These are phyloP conservation scores for Lentinula lateritia DNA, from an alignment of 768 basidiomycete species.

Conservation along the genomic window DNA sequence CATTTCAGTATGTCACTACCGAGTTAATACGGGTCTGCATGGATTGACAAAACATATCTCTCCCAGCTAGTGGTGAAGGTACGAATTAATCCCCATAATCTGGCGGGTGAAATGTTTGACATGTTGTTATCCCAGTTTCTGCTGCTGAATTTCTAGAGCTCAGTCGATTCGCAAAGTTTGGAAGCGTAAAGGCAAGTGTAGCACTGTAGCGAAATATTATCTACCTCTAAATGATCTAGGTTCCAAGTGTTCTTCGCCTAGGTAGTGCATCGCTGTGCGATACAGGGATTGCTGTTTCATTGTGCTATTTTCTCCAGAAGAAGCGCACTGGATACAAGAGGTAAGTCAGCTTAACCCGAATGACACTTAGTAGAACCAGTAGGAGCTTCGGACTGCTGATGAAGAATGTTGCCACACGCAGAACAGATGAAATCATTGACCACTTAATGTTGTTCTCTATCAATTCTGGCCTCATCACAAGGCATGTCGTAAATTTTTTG, in stretches of 20 bases:
- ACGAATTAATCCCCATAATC: not conserved
- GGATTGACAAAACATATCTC: not conserved
- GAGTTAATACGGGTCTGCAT: too few relatives aligned
- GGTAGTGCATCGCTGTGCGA: constrained; percentile 26
- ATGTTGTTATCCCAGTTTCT: constrained; percentile 14
- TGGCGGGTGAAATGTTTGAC: not conserved
- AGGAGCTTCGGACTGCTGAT: not conserved
- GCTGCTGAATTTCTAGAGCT: constrained; percentile 22
- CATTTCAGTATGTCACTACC: constrained; percentile 20
- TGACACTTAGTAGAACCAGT: not conserved
- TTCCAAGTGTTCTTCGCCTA: constrained; percentile 24
- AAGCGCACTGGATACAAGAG: constrained; percentile 27
- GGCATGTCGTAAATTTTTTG: constrained; percentile 10
- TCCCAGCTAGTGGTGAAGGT: constrained; percentile 26
- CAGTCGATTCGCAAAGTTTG: constrained; percentile 17
- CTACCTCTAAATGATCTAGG: constrained; percentile 7
- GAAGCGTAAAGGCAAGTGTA: constrained; percentile 20
- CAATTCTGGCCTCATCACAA: constrained; percentile 25
- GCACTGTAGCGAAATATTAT: not conserved
- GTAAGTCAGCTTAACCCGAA: constrained; percentile 10
- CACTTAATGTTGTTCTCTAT: constrained; percentile 26
- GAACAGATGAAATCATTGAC: constrained; percentile 28
- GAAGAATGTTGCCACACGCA: not conserved
- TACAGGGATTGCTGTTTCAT: constrained; percentile 23
- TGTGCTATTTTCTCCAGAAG: constrained; percentile 24